Base-by-base conservation (phyloP, 2,329 filamentous ascomycete genomes). In the Tolypocladium pustulatum region DNA sequence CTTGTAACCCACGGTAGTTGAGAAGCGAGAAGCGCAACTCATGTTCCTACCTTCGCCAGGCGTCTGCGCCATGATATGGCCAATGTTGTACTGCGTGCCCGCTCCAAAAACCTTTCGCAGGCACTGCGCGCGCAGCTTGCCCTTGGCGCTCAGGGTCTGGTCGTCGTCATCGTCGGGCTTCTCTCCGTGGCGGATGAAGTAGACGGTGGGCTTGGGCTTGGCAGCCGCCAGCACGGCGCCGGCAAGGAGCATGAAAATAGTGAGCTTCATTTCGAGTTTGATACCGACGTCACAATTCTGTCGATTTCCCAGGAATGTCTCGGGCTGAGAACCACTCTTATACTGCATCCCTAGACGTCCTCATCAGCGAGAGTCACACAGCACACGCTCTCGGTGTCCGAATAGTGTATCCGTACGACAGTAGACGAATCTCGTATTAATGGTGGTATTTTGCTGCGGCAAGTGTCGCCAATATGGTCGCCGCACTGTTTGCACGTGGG, bases 121-220 rank as follows among this genome's bases (percentile, higher is more conserved):
- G 62, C 83, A 86, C 64, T 86, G 79, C 0, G 83, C 80, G 20
- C 84, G 80, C 68, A 82, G 60, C 57, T 76, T 62, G n/a, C 84
- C 84, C 60, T 77, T 65, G 0, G 74, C 63, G 58, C 69, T 82
- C 53, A 86, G 72, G 2, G 82, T 82, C 41, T 53, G 56, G 20
- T 62, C 72, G 20, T 73, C 74, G 56, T 78, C 71, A 4, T 75
- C 75, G 41, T 75, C 68, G 1, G 83, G 83, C 69, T 87, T 87
- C 68, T 87, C 84, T 60, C 83, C 84, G 62, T 87, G 84, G 22
- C 83, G 80, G 66, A 87, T 86, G 10, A 86, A 71, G 66, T 84
- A 87, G 37, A 86, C 79, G 0, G 78, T 85, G 1, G 81, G 76
- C 12, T 65, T 85, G 1, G 81, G 76, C 12, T 65, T 61, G 36